Base-by-base conservation (phyloP, 1,139 yeast genomes). In the Candida sp. region DNA sequence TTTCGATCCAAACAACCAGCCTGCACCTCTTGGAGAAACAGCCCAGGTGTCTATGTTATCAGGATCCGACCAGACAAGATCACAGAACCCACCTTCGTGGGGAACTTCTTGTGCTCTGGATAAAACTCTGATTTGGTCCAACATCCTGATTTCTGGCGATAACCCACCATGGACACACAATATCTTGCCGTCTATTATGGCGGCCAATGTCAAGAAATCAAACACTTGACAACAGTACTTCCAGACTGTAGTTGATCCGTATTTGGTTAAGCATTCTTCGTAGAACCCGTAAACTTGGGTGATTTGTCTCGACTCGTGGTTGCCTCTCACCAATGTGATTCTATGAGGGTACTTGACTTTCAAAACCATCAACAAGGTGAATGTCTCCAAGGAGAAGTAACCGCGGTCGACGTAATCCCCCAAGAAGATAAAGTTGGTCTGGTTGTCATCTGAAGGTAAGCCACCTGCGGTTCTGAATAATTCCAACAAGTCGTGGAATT, bases 71-170 rank as follows among this genome's bases (percentile, higher is more conserved):
- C 99, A 94, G 35, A 94, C 92, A 61, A 94, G 80, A 68, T 94
- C 99, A 66, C 98, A 94, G 70, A 94, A 94, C 3, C 98, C 98
- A 56, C 99, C 99, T 71, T 94, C 99, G 68, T 94, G 99, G 2
- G 99, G 99, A 49, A 94, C 98, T 70, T 94, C 99, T 71, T 94
- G 98, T n/a, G 98, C 98, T 63, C 99, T 81, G 50, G 96, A 90
- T 53, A 94, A 78, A 17, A 93, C 97, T 60, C 99, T 80, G 54
- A 94, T 93, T 72, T 94, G 98, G 68, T 94, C 99, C 59, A 94
- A 80, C 91, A 94, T 93, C 67, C 98, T 84, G 53, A 94, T 91
- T 70, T 94, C 98, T 5, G 99, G 99, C n/a, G 97, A 90, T 54
- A 94, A 80, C 1, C 98, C 98, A 52, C 98, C 98, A 66, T 93